Evolutionary conservation across 2,329 filamentous ascomycete species (phyloP).

Genomic region (Xylaria sp.): DNA sequence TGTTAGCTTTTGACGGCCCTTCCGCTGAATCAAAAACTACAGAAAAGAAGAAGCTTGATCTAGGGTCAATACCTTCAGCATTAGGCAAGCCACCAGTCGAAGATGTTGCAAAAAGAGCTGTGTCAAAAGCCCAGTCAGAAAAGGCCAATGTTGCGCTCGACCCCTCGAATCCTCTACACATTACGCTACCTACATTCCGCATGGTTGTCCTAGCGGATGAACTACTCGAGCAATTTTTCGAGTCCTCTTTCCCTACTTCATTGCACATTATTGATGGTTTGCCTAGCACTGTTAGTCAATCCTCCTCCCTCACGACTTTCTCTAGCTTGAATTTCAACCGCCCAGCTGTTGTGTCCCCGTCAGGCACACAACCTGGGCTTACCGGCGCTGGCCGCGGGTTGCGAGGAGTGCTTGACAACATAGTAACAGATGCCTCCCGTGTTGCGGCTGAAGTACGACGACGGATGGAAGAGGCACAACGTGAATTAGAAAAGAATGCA

Average conservation of each 20-base stretch:
- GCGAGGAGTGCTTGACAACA: constrained; percentile 93
- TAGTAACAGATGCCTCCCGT: constrained; percentile 96
- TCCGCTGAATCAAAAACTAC: constrained; percentile 53
- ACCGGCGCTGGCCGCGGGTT: constrained; percentile 75
- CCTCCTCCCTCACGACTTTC: constrained; percentile 83
- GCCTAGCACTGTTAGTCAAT: constrained; percentile 52
- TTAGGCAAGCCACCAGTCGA: constrained; percentile 45
- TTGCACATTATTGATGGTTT: constrained; percentile 84
- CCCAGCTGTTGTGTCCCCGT: constrained; percentile 54
- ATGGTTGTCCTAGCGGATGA: constrained; percentile 99
- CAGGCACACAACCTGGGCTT: constrained; percentile 52
- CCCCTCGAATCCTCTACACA: constrained; percentile 90
- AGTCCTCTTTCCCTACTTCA: constrained; percentile 91
- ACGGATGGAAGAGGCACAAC: constrained; percentile 94
- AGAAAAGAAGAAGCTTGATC: constrained; percentile 56
- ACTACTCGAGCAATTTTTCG: constrained; percentile 95
- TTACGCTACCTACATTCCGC: constrained; percentile 95
- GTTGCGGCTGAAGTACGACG: constrained; percentile 92
- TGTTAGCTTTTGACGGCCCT: constrained; percentile 68
- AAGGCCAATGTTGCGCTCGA: constrained; percentile 91
- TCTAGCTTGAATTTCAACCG: constrained; percentile 70
- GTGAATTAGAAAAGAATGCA: constrained; percentile 86
- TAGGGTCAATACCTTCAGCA: constrained; percentile 51
- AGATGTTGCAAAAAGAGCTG: constrained; percentile 49
- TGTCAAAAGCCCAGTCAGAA: constrained; percentile 74